phyloP scores from a whole-genome alignment of 2,329 filamentous ascomycete species.

The Lithohypha guttulata region DNA sequence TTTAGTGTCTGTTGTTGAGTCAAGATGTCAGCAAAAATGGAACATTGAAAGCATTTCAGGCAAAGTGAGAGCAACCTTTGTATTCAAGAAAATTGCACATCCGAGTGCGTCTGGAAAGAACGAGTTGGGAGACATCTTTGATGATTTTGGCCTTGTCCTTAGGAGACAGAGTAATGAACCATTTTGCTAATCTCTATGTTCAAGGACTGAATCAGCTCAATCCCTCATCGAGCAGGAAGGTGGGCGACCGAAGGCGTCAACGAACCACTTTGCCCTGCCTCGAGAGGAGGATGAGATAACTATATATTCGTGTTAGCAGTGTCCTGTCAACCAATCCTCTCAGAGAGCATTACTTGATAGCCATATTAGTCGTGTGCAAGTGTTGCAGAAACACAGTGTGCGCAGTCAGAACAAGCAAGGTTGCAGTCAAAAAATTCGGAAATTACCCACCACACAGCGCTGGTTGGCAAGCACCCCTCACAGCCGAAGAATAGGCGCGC shows the following conservation, averaged over 20 bases:
- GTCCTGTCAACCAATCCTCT: slow-evolving; percentile 11
- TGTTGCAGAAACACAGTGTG: background rate
- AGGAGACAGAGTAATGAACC: slow-evolving; percentile 95
- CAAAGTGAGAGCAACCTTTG: slow-evolving; percentile 55
- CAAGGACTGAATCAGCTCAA: slow-evolving; percentile 25
- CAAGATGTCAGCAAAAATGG: slow-evolving; percentile 9
- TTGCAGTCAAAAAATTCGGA: slow-evolving; percentile 1
- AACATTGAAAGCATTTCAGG: background rate
- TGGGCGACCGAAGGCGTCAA: slow-evolving; percentile 31
- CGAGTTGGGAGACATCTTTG: slow-evolving; percentile 97
- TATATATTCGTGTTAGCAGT: slow-evolving; percentile 30
- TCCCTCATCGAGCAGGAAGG: slow-evolving; percentile 21
- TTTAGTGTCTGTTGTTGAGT: slow-evolving; percentile 64
- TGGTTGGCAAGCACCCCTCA: no score
- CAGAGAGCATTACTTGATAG: slow-evolving; percentile 40
- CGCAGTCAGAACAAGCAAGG: slow-evolving; percentile 1
- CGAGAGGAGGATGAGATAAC: slow-evolving; percentile 94
- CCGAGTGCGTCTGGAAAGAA: slow-evolving; percentile 85
- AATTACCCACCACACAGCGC: no score
- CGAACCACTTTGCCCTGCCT: slow-evolving; percentile 98
- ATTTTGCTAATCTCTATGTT: slow-evolving; percentile 85
- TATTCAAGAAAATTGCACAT: slow-evolving; percentile 99
- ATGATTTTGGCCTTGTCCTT: slow-evolving; percentile 99
- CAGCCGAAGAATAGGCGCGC: no score
- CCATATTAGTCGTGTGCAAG: slow-evolving; percentile 30